Evolutionary conservation across 2,329 filamentous ascomycete species (phyloP).

Genomic region (Sarocladium strictum): DNA sequence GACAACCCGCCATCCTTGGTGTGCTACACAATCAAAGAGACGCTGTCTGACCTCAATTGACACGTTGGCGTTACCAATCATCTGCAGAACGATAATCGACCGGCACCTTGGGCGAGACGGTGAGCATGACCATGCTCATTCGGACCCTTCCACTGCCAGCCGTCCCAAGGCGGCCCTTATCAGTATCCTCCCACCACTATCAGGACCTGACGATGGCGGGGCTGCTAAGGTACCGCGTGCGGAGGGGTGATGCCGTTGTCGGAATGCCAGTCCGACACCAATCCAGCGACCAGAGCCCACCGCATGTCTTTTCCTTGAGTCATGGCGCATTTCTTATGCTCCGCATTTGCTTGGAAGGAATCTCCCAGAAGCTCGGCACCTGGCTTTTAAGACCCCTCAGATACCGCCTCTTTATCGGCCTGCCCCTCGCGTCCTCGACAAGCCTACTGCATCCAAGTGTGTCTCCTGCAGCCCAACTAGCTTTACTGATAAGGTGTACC

Average conservation of each 20-base stretch:
- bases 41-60: too few species aligned
- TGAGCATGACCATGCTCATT: not conserved
- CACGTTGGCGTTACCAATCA: too few species aligned
- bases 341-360: not conserved
- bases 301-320: constrained; percentile 4
- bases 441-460: not conserved
- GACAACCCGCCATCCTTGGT: too few species aligned
- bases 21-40: too few species aligned
- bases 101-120: not conserved
- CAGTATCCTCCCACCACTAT: not conserved
- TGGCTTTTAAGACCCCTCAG: not conserved
- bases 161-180: not conserved
- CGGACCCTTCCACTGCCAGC: not conserved
- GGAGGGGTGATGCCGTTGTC: constrained; percentile 7
- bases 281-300: not conserved
- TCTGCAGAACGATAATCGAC: too few species aligned
- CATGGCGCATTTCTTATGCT: constrained; percentile 1
- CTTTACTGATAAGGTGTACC: not conserved
- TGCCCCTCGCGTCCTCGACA: not conserved
- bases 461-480: not conserved
- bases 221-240: not conserved
- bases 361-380: constrained; percentile 5
- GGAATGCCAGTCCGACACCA: constrained; percentile 5
- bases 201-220: constrained; percentile 2
- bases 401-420: not conserved